Conservation (phyloP, 768 basidiomycete species). For the Rhizopogon vesiculosus region DNA sequence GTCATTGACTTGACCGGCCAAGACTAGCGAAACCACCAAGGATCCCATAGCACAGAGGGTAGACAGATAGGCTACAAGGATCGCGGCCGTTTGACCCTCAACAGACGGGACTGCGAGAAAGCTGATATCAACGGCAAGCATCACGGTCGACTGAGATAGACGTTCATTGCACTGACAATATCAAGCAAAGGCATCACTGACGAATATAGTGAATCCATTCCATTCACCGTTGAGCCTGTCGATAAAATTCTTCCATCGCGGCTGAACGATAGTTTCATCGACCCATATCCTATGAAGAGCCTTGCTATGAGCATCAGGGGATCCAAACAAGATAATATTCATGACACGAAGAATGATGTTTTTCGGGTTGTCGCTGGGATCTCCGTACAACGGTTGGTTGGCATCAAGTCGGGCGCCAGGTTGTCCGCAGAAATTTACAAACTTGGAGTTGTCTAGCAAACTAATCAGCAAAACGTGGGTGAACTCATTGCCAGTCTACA, state of each 20-base stretch:
- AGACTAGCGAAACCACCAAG: conserved; percentile 30
- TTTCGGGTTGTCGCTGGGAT: conserved; percentile 4
- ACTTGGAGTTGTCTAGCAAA: conserved; percentile 19
- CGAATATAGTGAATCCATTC: conserved; percentile 44
- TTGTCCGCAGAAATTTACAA: conserved; percentile 34
- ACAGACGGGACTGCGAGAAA: conserved; percentile 49
- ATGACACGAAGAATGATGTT: conserved; percentile 31
- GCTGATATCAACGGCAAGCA: conserved; percentile 49
- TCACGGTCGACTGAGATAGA: conserved; percentile 39
- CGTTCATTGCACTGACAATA: not conserved
- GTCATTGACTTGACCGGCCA: conserved; percentile 31
- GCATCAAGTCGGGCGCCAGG: conserved; percentile 29
- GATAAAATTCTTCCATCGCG: conserved; percentile 37
- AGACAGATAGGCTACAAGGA: conserved; percentile 31
- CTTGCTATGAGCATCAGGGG: conserved; percentile 40
- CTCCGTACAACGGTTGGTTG: conserved; percentile 17
- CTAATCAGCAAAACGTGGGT: not conserved
- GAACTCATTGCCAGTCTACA: not conserved
- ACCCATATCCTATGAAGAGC: conserved; percentile 39
- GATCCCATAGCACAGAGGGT: conserved; percentile 30
- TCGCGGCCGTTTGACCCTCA: conserved; percentile 9
- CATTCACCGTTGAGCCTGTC: conserved; percentile 38
- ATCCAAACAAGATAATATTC: conserved; percentile 38
- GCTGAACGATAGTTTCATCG: conserved; percentile 34
- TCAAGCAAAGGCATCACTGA: conserved; percentile 16